Evolutionary conservation across 2,329 filamentous ascomycete genomes (phyloP).

Genomic region (Penicillium sp.): DNA sequence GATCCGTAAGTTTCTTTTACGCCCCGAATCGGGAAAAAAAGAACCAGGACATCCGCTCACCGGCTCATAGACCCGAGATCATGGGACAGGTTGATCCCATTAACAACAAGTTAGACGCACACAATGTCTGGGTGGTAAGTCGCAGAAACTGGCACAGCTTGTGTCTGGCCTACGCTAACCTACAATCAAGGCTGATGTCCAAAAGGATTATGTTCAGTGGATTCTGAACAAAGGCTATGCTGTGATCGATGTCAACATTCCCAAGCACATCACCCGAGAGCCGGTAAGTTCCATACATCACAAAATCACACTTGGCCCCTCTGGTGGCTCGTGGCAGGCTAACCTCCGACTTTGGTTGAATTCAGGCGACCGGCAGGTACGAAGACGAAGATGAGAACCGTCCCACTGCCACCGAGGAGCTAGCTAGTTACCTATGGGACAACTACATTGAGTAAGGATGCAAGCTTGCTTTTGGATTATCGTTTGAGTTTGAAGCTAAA

Average conservation of each 20-base stretch:
- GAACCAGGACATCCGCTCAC: too few relatives aligned
- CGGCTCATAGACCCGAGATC: conserved; percentile 64
- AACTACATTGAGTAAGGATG: conserved; percentile 79
- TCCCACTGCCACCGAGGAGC: conserved; percentile 65
- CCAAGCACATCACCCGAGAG: conserved; percentile 71
- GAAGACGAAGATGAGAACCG: conserved; percentile 55
- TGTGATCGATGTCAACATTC: conserved; percentile 90
- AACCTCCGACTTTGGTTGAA: neutral
- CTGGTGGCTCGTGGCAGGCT: neutral
- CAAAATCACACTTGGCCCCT: neutral
- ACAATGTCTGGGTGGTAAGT: conserved; percentile 87
- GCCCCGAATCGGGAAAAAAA: too few relatives aligned
- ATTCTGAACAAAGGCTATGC: conserved; percentile 75
- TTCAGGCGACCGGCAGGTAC: conserved; percentile 37
- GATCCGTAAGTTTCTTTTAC: conserved; percentile 68
- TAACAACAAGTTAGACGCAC: conserved; percentile 75
- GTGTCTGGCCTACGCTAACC: conserved; percentile 30
- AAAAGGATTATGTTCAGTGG: conserved; percentile 83
- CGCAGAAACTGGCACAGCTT: conserved; percentile 16
- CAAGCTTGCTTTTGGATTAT: neutral
- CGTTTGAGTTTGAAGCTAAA: conserved; percentile 5
- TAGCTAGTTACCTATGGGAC: conserved; percentile 90
- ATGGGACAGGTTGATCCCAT: conserved; percentile 68
- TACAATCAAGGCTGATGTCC: conserved; percentile 71
- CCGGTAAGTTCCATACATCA: conserved; percentile 52